Percentiles rank a stretch among this genome's conserved stretches.
Conservation (phyloP, 1,284 basidiomycete genomes). For the Waitea zeae region DNA sequence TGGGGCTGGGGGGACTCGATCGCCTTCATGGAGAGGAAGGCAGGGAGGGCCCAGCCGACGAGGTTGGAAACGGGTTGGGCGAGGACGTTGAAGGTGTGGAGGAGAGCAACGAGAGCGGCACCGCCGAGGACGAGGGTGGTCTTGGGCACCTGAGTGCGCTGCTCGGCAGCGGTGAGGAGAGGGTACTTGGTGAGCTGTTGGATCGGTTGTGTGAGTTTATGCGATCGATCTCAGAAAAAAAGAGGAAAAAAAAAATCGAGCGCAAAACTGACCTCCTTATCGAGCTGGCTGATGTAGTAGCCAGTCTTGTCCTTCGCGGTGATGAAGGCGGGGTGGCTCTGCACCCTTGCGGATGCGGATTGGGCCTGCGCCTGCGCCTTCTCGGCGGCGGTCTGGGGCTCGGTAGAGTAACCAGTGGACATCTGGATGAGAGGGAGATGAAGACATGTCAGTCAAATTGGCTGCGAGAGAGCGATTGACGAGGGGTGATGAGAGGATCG, state of each 20-base stretch:
- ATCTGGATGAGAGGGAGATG: conserved; percentile 5
- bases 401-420: no score
- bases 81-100: conserved; percentile 72
- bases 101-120: conserved; percentile 41
- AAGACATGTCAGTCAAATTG: no score
- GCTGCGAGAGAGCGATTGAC: no score
- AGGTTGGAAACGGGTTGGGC: conserved; percentile 73
- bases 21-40: conserved; percentile 76
- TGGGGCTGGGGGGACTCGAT: conserved; percentile 56
- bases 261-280: conserved; percentile 88
- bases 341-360: conserved; percentile 26
- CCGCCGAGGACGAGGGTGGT: conserved; percentile 75
- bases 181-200: conserved; percentile 86
- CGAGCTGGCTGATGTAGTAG: conserved; percentile 71
- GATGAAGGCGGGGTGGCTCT: conserved; percentile 73
- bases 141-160: conserved; percentile 87
- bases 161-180: conserved; percentile 67
- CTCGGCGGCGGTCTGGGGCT: no score
- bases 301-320: conserved; percentile 64
- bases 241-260: no score
- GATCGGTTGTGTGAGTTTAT: conserved; percentile 10
- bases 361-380: not conserved
- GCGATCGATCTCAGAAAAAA: not conserved
- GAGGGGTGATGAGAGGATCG: no score
- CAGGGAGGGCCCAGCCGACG: conserved; percentile 71